Evolutionary conservation across 139 green algal species (phyloP).

Genomic region (Micractinium sp.): DNA sequence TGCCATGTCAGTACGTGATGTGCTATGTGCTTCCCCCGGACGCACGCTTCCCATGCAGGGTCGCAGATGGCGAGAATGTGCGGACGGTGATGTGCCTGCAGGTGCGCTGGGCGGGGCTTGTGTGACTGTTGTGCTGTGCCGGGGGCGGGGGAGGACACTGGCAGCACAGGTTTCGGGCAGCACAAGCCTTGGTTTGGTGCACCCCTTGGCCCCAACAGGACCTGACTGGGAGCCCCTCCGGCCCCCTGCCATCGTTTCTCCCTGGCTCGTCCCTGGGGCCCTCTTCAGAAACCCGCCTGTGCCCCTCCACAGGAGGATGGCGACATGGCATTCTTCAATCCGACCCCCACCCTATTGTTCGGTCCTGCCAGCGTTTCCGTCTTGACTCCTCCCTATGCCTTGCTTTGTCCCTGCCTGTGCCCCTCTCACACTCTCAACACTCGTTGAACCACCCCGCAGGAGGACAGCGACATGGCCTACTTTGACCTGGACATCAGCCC

Average conservation of each 20-base stretch:
- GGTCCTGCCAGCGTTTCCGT: background rate
- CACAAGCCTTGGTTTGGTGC: too few relatives aligned
- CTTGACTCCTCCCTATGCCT: too few relatives aligned
- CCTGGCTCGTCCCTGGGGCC: background rate
- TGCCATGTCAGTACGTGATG: background rate
- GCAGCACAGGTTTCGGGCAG: too few relatives aligned
- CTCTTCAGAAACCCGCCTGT: too few relatives aligned
- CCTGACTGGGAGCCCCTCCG: too few relatives aligned
- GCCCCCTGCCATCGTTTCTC: background rate
- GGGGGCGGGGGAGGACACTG: too few relatives aligned
- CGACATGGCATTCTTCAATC: slow-evolving; percentile 87
- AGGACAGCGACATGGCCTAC: slow-evolving; percentile 91
- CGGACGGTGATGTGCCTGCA: slow-evolving; percentile 87
- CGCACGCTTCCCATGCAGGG: slow-evolving; percentile 21
- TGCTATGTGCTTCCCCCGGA: background rate
- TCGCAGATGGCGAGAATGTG: slow-evolving; percentile 77
- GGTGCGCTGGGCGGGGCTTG: slow-evolving; percentile 48
- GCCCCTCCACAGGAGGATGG: slow-evolving; percentile 87
- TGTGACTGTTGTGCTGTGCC: background rate
- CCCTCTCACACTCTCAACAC: too few relatives aligned
- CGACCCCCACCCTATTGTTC: slow-evolving; percentile 28
- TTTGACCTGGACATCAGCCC: slow-evolving; percentile 83
- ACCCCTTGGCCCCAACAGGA: too few relatives aligned
- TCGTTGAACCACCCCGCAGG: slow-evolving; percentile 57
- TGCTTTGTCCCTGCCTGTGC: background rate